Percentiles rank a stretch among this genome's conserved stretches.
These are phyloP conservation scores for Diaporthe ampelina DNA, from an alignment of 2,329 filamentous ascomycete genomes.

Conservation along the genomic window DNA sequence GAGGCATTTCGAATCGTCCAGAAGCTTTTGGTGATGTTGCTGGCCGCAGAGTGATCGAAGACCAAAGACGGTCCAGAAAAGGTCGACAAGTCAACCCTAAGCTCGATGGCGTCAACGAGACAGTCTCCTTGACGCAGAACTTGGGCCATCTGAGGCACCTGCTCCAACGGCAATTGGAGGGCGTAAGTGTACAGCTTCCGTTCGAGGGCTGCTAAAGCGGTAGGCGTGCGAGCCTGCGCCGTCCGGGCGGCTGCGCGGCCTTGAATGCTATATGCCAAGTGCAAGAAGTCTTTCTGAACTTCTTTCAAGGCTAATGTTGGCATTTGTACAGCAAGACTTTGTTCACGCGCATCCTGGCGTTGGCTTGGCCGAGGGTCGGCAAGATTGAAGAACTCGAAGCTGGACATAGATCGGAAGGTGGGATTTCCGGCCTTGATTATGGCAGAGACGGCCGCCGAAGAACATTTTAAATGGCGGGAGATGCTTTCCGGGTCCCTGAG, in stretches of 20 bases:
- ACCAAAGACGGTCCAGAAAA: background rate
- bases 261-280: conserved; percentile 37
- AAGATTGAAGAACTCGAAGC: conserved; percentile 15
- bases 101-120: conserved; percentile 11
- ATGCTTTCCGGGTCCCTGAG: conserved; percentile 5
- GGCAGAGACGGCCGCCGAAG: background rate
- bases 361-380: background rate
- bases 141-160: background rate
- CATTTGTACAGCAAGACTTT: conserved; percentile 69
- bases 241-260: background rate
- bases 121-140: background rate
- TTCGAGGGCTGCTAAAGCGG: conserved; percentile 1
- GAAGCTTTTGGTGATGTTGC: conserved; percentile 2
- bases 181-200: conserved; percentile 18
- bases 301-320: conserved; percentile 64
- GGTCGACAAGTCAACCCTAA: background rate
- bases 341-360: background rate
- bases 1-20: conserved; percentile 16
- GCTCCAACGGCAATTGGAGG: conserved; percentile 12
- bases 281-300: conserved; percentile 44
- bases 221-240: conserved; percentile 38
- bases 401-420: conserved; percentile 1
- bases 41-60: conserved; percentile 10
- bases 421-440: background rate
- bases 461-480: background rate